These are phyloP conservation scores for Lachnellula subtilissima DNA, from an alignment of 2,329 filamentous ascomycete genomes.

Conservation along the genomic window DNA sequence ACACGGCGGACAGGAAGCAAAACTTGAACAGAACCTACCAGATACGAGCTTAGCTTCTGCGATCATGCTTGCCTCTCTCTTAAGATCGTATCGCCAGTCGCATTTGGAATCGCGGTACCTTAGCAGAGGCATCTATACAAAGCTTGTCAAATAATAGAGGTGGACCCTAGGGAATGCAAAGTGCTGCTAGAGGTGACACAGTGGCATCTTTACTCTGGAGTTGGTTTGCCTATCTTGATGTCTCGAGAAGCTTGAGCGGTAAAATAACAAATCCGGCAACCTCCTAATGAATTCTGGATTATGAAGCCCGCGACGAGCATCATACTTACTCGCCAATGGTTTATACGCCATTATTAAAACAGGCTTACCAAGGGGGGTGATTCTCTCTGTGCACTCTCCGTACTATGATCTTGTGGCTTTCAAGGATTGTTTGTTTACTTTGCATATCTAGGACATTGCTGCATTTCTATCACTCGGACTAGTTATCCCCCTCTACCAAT, in stretches of 20 bases:
- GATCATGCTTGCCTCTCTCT: constrained; percentile 80
- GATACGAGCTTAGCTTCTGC: constrained; percentile 73
- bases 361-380: no score
- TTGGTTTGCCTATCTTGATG: constrained; percentile 82
- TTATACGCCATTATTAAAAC: no score
- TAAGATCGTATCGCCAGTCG: constrained; percentile 76
- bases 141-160: constrained; percentile 71
- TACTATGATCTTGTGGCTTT: no score
- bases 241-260: constrained; percentile 68
- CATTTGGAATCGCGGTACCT: constrained; percentile 73
- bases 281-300: constrained; percentile 36
- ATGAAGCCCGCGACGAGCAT: constrained; percentile 49
- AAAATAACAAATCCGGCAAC: constrained; percentile 32
- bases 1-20: no score
- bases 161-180: constrained; percentile 49
- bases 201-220: constrained; percentile 70
- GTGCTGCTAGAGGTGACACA: constrained; percentile 45
- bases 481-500: no score
- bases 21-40: no score
- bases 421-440: no score
- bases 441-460: no score
- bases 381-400: no score
- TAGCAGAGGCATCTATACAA: constrained; percentile 78
- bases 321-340: no score
- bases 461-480: no score